Evolutionary conservation across 2,329 filamentous ascomycete genomes (phyloP).

Genomic region (Lecanosticta acicola): DNA sequence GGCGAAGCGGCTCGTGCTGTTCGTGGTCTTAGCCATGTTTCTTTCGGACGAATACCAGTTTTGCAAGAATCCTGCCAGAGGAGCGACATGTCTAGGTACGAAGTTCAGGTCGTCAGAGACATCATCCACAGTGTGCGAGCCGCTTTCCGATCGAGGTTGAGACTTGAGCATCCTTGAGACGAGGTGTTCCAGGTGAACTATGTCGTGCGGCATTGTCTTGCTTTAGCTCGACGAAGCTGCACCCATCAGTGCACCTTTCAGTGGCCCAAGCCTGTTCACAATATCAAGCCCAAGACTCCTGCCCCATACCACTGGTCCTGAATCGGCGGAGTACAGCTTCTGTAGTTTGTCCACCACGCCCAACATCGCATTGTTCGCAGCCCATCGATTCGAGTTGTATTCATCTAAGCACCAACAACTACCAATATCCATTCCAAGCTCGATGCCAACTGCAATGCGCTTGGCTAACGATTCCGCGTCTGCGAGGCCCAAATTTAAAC

Average conservation of each 20-base stretch:
- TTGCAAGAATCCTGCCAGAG: no score
- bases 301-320: conserved; percentile 72
- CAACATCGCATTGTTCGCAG: conserved; percentile 69
- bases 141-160: no score
- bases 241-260: conserved; percentile 85
- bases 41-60: no score
- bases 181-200: no score
- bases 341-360: conserved; percentile 85
- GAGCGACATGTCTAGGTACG: no score
- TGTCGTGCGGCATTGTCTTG: no score
- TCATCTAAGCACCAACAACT: conserved; percentile 69
- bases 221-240: conserved; percentile 41
- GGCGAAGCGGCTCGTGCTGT: no score
- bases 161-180: no score
- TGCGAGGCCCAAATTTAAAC: conserved; percentile 85
- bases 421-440: conserved; percentile 83
- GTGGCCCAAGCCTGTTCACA: conserved; percentile 65
- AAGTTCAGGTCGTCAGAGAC: no score
- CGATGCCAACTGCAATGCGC: conserved; percentile 69
- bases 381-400: conserved; percentile 77
- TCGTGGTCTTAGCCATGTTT: no score
- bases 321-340: conserved; percentile 78
- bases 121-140: no score
- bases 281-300: conserved; percentile 70
- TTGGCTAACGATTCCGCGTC: conserved; percentile 75